phyloP scores from a whole-genome alignment of 306 rosid genomes.

The Gynostemma pentaphyllum region DNA sequence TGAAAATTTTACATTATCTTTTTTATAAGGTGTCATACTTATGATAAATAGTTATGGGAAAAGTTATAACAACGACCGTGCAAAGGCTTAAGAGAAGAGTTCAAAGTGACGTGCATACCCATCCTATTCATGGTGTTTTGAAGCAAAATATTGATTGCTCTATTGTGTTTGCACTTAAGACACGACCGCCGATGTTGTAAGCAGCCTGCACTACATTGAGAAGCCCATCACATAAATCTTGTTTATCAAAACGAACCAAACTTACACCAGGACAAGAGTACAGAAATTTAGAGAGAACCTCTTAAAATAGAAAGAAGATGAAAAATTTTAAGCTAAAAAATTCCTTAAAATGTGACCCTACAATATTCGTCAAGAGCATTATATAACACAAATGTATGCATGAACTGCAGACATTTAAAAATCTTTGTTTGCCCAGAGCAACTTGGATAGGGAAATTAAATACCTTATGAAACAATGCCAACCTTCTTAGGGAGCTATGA shows the following conservation, averaged over 20 bases:
- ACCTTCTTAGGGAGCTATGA: slow-evolving; percentile 57
- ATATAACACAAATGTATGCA: neutral
- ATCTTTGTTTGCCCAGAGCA: too few species aligned
- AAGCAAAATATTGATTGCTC: slow-evolving; percentile 77
- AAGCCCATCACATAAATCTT: slow-evolving; percentile 22
- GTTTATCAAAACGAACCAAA: neutral
- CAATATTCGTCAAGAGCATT: neutral
- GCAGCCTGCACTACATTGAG: slow-evolving; percentile 84
- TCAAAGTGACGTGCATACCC: slow-evolving; percentile 41
- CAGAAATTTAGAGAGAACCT: neutral
- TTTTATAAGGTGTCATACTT: neutral
- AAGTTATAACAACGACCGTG: neutral
- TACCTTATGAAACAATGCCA: slow-evolving; percentile 94
- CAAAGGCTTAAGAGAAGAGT: neutral
- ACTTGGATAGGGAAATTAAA: slow-evolving; percentile 13
- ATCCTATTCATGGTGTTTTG: slow-evolving; percentile 69
- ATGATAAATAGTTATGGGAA: neutral
- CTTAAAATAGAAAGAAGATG: neutral
- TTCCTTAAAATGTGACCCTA: neutral
- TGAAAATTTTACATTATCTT: neutral
- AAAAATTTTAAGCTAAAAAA: neutral
- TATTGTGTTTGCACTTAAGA: slow-evolving; percentile 77
- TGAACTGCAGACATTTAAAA: too few species aligned
- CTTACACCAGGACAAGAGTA: neutral
- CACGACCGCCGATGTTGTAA: slow-evolving; percentile 86